These are phyloP conservation scores for Colletotrichum kahawae DNA, from an alignment of 2,329 filamentous ascomycete genomes.

Conservation along the genomic window DNA sequence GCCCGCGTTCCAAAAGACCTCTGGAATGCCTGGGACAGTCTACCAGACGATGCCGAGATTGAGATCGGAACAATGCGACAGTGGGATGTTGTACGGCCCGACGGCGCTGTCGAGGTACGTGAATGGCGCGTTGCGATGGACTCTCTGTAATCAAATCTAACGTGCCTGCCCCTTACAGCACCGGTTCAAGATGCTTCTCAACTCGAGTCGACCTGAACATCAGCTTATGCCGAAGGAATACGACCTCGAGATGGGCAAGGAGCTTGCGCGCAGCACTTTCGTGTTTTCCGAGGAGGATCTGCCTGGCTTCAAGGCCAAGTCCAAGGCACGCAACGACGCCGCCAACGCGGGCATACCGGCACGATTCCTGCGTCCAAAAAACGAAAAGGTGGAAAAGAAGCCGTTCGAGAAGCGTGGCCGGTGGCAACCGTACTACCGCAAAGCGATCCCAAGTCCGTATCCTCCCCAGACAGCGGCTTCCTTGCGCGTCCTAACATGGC, in stretches of 20 bases:
- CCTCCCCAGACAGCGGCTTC: background rate
- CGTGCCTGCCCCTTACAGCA: constrained; percentile 29
- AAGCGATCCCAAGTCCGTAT: constrained; percentile 74
- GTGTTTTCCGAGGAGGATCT: constrained; percentile 90
- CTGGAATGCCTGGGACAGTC: constrained; percentile 77
- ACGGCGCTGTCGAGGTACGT: constrained; percentile 47
- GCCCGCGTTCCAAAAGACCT: constrained; percentile 80
- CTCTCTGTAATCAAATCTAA: background rate
- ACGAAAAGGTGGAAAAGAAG: constrained; percentile 50
- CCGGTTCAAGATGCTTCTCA: constrained; percentile 70
- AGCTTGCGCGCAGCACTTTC: constrained; percentile 69
- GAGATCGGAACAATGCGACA: constrained; percentile 76
- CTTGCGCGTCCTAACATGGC: background rate
- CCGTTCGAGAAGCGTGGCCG: constrained; percentile 46
- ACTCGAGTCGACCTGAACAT: constrained; percentile 68
- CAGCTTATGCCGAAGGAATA: constrained; percentile 87
- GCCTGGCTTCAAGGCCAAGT: constrained; percentile 66
- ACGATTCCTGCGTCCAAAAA: constrained; percentile 54
- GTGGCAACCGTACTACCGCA: constrained; percentile 67
- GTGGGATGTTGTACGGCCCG: constrained; percentile 58
- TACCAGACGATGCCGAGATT: constrained; percentile 83
- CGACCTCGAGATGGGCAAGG: constrained; percentile 70
- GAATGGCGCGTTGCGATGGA: background rate
- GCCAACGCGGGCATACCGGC: constrained; percentile 64
- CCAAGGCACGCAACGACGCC: constrained; percentile 60